Conservation (phyloP, 257 asterid species). For the Prunella vulgaris region DNA sequence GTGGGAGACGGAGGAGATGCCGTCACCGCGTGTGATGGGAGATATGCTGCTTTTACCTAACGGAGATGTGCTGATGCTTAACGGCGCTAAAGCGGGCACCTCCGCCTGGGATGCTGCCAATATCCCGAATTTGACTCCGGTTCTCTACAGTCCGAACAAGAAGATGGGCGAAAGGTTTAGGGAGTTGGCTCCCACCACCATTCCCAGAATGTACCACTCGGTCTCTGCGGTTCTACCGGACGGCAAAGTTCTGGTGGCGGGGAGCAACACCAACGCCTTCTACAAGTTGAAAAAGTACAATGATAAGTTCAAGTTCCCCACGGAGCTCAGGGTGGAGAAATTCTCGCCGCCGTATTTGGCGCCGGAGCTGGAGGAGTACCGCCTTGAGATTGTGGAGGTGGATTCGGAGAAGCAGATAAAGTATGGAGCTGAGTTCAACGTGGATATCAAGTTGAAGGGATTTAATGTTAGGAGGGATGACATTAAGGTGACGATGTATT, state of each 20-base stretch:
- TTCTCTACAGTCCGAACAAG: conserved; percentile 52
- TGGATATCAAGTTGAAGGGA: conserved; percentile 11
- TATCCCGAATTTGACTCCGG: conserved; percentile 51
- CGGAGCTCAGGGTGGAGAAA: conserved; percentile 74
- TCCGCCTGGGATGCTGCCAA: conserved; percentile 77
- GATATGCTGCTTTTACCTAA: conserved; percentile 68
- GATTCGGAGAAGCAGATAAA: conserved; percentile 25
- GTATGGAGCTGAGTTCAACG: conserved; percentile 41
- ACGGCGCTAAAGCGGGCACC: conserved; percentile 70
- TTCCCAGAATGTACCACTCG: conserved; percentile 89
- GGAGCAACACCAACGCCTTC: conserved; percentile 67
- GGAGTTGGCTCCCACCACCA: conserved; percentile 36
- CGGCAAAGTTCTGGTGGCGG: conserved; percentile 64
- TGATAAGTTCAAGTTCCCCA: conserved; percentile 38
- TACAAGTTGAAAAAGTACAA: conserved; percentile 31
- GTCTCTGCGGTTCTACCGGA: conserved; percentile 52
- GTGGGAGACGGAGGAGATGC: conserved; percentile 82
- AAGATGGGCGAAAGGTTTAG: conserved; percentile 42
- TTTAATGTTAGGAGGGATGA: conserved; percentile 1
- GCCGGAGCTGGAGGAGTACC: conserved; percentile 29
- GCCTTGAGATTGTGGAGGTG: conserved; percentile 31
- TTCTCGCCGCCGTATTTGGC: conserved; percentile 81
- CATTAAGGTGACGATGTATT: conserved; percentile 61
- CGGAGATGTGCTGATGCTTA: conserved; percentile 57
- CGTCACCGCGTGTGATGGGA: conserved; percentile 75